Evolutionary conservation across 352 stramenopile genomes (phyloP).

Genomic region (Blastocystis sp.): DNA sequence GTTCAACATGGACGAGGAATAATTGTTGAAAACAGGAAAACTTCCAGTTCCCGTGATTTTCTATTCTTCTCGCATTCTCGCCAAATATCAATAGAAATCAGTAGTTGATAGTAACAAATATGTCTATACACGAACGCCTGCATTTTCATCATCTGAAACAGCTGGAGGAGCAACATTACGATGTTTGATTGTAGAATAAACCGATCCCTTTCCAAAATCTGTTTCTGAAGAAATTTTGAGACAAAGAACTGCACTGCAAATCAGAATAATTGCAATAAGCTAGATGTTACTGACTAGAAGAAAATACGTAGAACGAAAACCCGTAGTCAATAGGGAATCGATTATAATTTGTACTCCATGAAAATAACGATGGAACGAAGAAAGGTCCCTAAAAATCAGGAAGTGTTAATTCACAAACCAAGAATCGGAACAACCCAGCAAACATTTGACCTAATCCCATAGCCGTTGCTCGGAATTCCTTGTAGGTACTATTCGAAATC

Average conservation of each 20-base stretch:
- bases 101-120: too few relatives aligned
- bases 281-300: not conserved
- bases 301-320: slow-evolving; percentile 54
- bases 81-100: too few relatives aligned
- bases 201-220: slow-evolving; percentile 8
- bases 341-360: slow-evolving; percentile 46
- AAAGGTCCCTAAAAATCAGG: slow-evolving; percentile 43
- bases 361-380: slow-evolving; percentile 41
- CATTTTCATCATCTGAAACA: too few relatives aligned
- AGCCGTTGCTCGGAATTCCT: slow-evolving; percentile 37
- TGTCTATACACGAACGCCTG: too few relatives aligned
- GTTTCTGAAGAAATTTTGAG: not conserved
- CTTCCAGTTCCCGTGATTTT: too few relatives aligned
- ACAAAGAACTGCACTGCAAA: not conserved
- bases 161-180: too few relatives aligned
- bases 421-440: slow-evolving; percentile 7
- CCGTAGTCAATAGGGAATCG: slow-evolving; percentile 56
- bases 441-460: slow-evolving; percentile 42
- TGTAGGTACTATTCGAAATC: slow-evolving; percentile 61
- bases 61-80: too few relatives aligned
- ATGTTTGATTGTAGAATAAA: not conserved
- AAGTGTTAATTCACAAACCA: not conserved
- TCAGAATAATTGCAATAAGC: not conserved
- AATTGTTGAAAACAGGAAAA: too few relatives aligned
- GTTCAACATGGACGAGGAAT: too few relatives aligned